phyloP scores from a whole-genome alignment of 495 filamentous ascomycete species.

The Penicillium coprophilum region DNA sequence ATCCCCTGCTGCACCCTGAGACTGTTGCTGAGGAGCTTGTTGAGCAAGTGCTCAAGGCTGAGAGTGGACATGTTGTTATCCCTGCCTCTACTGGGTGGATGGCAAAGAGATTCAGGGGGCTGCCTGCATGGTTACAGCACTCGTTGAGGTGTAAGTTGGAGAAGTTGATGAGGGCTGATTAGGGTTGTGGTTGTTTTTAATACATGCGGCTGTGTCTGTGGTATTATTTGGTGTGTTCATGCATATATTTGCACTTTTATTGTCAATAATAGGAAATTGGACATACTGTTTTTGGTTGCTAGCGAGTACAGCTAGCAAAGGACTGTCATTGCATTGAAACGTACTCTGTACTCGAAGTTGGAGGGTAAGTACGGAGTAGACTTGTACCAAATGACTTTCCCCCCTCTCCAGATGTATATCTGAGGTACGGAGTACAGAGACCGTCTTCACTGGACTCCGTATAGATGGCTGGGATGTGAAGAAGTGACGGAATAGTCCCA shows the following conservation, averaged over 20 bases:
- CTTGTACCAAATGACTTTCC: not conserved
- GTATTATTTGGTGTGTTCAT: not conserved
- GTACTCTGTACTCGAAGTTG: not conserved
- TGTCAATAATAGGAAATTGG: not conserved
- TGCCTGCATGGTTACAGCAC: conserved; percentile 47
- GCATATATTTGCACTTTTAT: not conserved
- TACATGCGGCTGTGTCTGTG: not conserved
- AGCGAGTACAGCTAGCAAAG: not conserved
- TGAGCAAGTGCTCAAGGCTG: conserved; percentile 54
- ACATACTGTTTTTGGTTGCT: not conserved
- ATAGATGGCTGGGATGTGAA: conserved; percentile 5
- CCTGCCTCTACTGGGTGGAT: conserved; percentile 41
- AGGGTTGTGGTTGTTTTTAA: not conserved
- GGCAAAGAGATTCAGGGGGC: conserved; percentile 33
- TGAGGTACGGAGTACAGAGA: not conserved
- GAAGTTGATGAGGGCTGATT: conserved; percentile 31
- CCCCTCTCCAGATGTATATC: not conserved
- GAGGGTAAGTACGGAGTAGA: too few relatives aligned
- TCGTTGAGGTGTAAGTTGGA: conserved; percentile 31
- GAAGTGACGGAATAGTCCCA: conserved; percentile 11
- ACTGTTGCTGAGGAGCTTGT: conserved; percentile 67
- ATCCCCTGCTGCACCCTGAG: conserved; percentile 57
- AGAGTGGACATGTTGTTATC: conserved; percentile 58
- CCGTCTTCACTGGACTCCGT: not conserved
- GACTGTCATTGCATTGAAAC: not conserved